Evolutionary conservation across 306 rosid genomes (phyloP).

Genomic region (Psophocarpus tetragonolobus): DNA sequence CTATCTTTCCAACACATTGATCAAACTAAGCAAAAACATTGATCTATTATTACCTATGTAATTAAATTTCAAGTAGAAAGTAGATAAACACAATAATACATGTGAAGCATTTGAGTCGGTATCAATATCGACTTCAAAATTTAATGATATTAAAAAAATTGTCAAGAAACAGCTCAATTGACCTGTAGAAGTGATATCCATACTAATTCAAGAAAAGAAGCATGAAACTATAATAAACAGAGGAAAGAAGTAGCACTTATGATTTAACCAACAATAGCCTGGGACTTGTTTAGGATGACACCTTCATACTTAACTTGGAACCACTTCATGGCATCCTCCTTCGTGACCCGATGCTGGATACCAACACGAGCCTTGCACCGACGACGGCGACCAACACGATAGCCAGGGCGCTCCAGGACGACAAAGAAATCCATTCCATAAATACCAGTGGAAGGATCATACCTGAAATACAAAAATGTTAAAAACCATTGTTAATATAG

Average conservation of each 20-base stretch:
- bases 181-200: not conserved
- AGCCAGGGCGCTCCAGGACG: constrained; percentile 83
- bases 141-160: not conserved
- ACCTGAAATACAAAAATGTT: constrained; percentile 43
- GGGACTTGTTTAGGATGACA: constrained; percentile 86
- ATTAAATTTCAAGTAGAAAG: not conserved
- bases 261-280: constrained; percentile 40
- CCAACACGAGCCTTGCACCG: constrained; percentile 82
- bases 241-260: too few relatives aligned
- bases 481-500: not conserved
- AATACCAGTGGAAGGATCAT: constrained; percentile 88
- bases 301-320: constrained; percentile 92
- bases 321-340: constrained; percentile 97
- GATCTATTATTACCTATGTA: not conserved
- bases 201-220: constrained; percentile 18
- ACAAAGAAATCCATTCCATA: constrained; percentile 89
- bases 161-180: not conserved
- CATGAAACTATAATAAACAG: constrained; percentile 15
- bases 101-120: not conserved
- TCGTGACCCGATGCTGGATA: constrained; percentile 82
- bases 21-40: not conserved
- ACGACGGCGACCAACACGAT: constrained; percentile 80
- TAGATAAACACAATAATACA: not conserved
- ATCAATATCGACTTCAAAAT: constrained; percentile 8
- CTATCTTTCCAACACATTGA: not conserved